phyloP scores from a whole-genome alignment of 495 filamentous ascomycete species.

The Aspergillus sclerotiicarbonarius region DNA sequence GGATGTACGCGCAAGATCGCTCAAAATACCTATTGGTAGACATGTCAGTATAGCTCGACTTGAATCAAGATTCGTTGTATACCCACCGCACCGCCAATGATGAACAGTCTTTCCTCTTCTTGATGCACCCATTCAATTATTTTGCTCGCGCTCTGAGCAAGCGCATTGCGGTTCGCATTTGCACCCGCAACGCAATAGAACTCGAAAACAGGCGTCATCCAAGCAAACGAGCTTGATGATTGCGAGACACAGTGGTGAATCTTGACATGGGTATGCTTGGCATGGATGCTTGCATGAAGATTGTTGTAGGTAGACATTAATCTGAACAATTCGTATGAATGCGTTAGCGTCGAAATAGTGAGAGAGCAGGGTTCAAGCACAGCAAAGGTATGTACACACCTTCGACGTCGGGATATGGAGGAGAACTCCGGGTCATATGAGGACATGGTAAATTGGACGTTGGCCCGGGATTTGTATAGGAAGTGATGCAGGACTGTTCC shows the following conservation, averaged over 20 bases:
- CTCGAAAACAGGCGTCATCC: slow-evolving; percentile 88
- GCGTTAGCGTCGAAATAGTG: background rate
- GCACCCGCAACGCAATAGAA: slow-evolving; percentile 90
- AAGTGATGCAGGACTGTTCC: slow-evolving; percentile 83
- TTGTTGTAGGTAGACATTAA: slow-evolving; percentile 81
- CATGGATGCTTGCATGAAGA: slow-evolving; percentile 79
- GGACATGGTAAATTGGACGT: slow-evolving; percentile 95
- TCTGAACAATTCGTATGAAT: slow-evolving; percentile 31
- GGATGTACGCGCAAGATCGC: background rate
- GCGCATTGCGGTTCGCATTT: slow-evolving; percentile 67
- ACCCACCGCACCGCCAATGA: slow-evolving; percentile 85
- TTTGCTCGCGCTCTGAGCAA: slow-evolving; percentile 83
- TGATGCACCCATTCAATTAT: slow-evolving; percentile 84
- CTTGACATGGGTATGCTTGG: slow-evolving; percentile 78
- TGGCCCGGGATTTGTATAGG: slow-evolving; percentile 86
- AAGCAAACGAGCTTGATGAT: slow-evolving; percentile 76
- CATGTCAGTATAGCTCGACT: background rate
- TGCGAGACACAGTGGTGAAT: slow-evolving; percentile 75
- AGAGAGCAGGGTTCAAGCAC: background rate
- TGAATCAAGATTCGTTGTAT: background rate
- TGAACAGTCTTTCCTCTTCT: slow-evolving; percentile 92
- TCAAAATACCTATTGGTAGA: slow-evolving; percentile 27
- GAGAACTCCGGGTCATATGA: slow-evolving; percentile 71
- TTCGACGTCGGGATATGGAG: slow-evolving; percentile 62
- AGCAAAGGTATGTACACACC: slow-evolving; percentile 31